Conservation (phyloP, 2,329 filamentous ascomycete genomes). For the Paecilomyces sp. region DNA sequence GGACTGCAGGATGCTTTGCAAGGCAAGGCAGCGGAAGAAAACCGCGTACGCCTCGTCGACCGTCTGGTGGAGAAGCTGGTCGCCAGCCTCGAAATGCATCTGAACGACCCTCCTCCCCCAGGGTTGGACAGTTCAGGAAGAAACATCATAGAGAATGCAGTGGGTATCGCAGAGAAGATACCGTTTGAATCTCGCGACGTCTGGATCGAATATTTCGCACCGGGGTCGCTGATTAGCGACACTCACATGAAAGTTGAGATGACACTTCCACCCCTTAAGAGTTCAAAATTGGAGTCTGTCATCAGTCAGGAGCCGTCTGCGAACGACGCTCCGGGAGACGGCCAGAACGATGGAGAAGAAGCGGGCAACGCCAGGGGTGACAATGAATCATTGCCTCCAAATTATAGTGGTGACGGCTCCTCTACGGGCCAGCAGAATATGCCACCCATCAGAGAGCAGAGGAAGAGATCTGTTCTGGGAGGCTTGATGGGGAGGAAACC, state of each 20-base stretch:
- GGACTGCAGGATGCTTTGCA: conserved; percentile 69
- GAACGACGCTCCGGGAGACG: conserved; percentile 13
- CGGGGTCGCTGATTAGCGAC: conserved; percentile 62
- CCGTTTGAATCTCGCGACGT: conserved; percentile 90
- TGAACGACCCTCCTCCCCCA: conserved; percentile 67
- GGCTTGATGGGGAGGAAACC: conserved; percentile 32
- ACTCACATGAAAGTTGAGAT: conserved; percentile 80
- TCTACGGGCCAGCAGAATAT: conserved; percentile 6
- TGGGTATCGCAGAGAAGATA: conserved; percentile 77
- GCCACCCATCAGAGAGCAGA: conserved; percentile 16
- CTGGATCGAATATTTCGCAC: conserved; percentile 74
- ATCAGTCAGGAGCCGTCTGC: conserved; percentile 7
- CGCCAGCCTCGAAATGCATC: conserved; percentile 62
- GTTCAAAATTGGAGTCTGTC: conserved; percentile 16
- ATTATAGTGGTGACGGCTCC: conserved; percentile 5
- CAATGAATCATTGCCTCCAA: conserved; percentile 10
- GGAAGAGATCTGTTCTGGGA: conserved; percentile 37
- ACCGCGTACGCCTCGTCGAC: conserved; percentile 62
- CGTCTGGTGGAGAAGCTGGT: conserved; percentile 63
- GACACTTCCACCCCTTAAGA: conserved; percentile 55
- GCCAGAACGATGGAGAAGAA: conserved; percentile 11
- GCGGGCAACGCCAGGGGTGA: conserved; percentile 8
- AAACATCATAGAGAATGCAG: conserved; percentile 87
- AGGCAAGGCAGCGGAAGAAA: conserved; percentile 57
- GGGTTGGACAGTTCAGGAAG: conserved; percentile 82